Conservation (phyloP, 345 rosid genomes). For the Acer campestre region DNA sequence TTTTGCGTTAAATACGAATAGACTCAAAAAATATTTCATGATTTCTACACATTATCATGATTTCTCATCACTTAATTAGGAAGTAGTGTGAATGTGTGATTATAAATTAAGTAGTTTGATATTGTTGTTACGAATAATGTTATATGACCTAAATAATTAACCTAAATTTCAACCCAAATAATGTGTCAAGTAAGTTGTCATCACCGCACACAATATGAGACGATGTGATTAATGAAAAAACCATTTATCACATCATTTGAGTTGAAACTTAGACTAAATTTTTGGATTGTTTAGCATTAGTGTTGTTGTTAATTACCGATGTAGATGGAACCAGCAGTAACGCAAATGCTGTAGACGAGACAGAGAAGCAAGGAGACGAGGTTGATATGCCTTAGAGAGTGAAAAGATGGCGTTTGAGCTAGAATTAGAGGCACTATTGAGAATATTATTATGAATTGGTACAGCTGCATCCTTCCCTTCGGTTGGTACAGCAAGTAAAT, state of each 20-base stretch:
- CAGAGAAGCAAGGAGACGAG: conserved; percentile 49
- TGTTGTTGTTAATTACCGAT: conserved; percentile 31
- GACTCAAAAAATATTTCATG: neutral
- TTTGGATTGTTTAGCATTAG: no score
- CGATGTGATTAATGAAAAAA: no score
- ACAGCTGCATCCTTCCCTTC: conserved; percentile 49
- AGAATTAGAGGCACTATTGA: conserved; percentile 34
- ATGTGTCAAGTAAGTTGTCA: no score
- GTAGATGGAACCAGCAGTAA: conserved; percentile 41
- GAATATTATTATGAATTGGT: conserved; percentile 52
- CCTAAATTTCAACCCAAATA: no score
- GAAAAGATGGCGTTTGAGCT: conserved; percentile 71
- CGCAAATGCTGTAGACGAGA: conserved; percentile 49
- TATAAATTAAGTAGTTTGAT: neutral
- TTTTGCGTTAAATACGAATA: neutral
- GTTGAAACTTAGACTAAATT: no score
- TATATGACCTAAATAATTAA: no score
- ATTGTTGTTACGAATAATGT: neutral
- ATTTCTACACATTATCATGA: no score
- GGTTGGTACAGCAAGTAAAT: conserved; percentile 46
- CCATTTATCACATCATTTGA: no score
- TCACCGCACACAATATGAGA: no score
- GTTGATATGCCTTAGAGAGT: conserved; percentile 61
- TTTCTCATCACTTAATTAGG: no score
- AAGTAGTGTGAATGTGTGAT: no score